Base-by-base conservation (phyloP, 257 asterid species). In the Fraxinus quadrangulata region DNA sequence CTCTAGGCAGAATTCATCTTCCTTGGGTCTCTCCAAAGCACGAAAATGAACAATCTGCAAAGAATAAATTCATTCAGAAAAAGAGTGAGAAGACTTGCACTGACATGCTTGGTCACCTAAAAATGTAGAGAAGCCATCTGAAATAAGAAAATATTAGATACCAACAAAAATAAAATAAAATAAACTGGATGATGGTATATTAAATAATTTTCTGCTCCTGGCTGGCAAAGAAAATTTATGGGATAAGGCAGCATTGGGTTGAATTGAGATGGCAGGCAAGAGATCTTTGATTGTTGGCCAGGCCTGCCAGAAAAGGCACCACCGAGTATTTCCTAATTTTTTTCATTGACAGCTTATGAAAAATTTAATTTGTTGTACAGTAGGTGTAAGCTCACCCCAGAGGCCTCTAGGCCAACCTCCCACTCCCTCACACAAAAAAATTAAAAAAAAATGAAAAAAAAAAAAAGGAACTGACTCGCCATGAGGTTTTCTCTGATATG, bases 1-100 rank as follows among this genome's bases (percentile, higher is more conserved):
- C 28, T 26, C 28, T 26, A 26, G 28, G 28, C 28, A 26, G 28
- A 26, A 26, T 47, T 90, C 99, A 78, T 95, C 97, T 81, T 93
- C 98, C 88, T 93, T 95, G 66, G 99, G 98, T 80, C 86, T 90
- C 82, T 95, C 98, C 83, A 95, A 83, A 72, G 92, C 85, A 76
- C 99, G 94, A 80, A 96, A 93, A 84, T 92, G 97, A 78, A 96
- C 99, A 54, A 91, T 78, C 99, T 96, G 92, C 80, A 83, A 74
- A 80, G 63, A 47, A 70, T 1, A 30, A 76, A 75, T 70, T 45
- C 71, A 73, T 42, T 59, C 12, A 49, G 40, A 51, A 66, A 40
- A 74, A 65, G 21, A 69, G 67, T 65, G 63, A 10, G 31, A 47
- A 42, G 3, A 10, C 34, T 63, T 12, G 34, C 34, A 63, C 19